Percentiles rank a stretch among this genome's conserved stretches.
Conservation (phyloP, 2,329 filamentous ascomycete species). For the Pyricularia grisea region DNA sequence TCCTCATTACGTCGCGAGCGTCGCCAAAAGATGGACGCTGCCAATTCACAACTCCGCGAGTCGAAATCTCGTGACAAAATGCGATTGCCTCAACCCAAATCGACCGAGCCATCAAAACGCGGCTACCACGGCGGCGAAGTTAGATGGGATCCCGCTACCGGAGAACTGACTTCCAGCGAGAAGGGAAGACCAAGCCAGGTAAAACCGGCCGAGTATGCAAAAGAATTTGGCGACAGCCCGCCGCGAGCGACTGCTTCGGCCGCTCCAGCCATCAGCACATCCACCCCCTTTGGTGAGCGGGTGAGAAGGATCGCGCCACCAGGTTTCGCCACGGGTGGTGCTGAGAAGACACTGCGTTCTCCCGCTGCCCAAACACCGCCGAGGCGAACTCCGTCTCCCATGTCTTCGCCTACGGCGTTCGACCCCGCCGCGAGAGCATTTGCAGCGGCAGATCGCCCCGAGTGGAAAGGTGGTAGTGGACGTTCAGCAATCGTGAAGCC, state of each 20-base stretch:
- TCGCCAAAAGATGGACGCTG: slow-evolving; percentile 32
- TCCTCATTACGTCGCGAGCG: slow-evolving; percentile 43
- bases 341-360: neutral
- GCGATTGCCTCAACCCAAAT: slow-evolving; percentile 15
- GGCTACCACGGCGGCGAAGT: slow-evolving; percentile 28
- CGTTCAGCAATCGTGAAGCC: slow-evolving; percentile 55
- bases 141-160: slow-evolving; percentile 58
- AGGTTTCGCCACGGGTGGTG: slow-evolving; percentile 18
- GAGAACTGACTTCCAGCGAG: slow-evolving; percentile 50
- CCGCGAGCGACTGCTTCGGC: slow-evolving; percentile 8
- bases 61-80: slow-evolving; percentile 27
- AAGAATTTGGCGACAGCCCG: slow-evolving; percentile 22
- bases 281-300: slow-evolving; percentile 32
- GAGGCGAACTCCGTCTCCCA: slow-evolving; percentile 11
- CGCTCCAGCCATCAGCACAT: neutral
- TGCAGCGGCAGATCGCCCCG: slow-evolving; percentile 33
- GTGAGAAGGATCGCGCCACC: slow-evolving; percentile 25
- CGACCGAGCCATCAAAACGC: slow-evolving; percentile 7
- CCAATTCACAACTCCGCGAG: slow-evolving; percentile 25
- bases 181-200: slow-evolving; percentile 47
- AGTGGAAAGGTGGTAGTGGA: slow-evolving; percentile 68
- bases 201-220: slow-evolving; percentile 40
- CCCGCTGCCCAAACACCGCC: neutral
- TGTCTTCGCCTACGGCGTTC: slow-evolving; percentile 18
- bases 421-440: slow-evolving; percentile 25